Evolutionary conservation across 176 grass and related monocot genomes (phyloP).

Genomic region (Pharus latifolius): DNA sequence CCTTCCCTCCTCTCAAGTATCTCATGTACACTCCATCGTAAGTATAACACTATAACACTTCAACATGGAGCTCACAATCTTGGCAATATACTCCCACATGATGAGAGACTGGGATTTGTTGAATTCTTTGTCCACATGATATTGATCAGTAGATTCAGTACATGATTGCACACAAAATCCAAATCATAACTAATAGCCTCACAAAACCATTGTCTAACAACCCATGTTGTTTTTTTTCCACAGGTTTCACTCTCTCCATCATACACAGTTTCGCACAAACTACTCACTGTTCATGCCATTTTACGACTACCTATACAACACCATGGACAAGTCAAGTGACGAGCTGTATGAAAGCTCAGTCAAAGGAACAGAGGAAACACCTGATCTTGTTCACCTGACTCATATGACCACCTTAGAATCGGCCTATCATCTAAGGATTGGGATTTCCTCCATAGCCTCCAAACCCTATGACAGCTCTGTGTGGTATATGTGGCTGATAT

Average conservation of each 20-base stretch:
- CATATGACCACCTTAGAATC: constrained; percentile 72
- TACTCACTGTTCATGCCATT: constrained; percentile 95
- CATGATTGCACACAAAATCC: neutral
- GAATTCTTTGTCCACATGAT: neutral
- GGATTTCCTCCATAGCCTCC: constrained; percentile 73
- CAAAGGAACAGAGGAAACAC: constrained; percentile 52
- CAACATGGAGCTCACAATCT: constrained; percentile 8
- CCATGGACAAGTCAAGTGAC: constrained; percentile 64
- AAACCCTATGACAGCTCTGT: constrained; percentile 44
- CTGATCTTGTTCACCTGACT: constrained; percentile 66
- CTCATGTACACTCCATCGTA: constrained; percentile 98
- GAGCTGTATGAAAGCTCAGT: constrained; percentile 63
- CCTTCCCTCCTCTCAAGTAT: constrained; percentile 83
- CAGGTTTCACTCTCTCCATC: constrained; percentile 96
- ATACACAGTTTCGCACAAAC: constrained; percentile 82
- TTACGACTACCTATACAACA: constrained; percentile 82
- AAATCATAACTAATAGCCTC: neutral
- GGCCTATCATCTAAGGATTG: constrained; percentile 57
- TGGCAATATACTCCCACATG: neutral
- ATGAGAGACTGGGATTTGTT: neutral
- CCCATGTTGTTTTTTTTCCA: neutral
- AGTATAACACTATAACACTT: constrained; percentile 32
- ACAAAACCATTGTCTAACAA: neutral
- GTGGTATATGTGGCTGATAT: constrained; percentile 54
- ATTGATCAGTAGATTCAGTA: neutral